These are phyloP conservation scores for Dalbergia cochinchinensis DNA, from an alignment of 306 rosid genomes.

Conservation along the genomic window DNA sequence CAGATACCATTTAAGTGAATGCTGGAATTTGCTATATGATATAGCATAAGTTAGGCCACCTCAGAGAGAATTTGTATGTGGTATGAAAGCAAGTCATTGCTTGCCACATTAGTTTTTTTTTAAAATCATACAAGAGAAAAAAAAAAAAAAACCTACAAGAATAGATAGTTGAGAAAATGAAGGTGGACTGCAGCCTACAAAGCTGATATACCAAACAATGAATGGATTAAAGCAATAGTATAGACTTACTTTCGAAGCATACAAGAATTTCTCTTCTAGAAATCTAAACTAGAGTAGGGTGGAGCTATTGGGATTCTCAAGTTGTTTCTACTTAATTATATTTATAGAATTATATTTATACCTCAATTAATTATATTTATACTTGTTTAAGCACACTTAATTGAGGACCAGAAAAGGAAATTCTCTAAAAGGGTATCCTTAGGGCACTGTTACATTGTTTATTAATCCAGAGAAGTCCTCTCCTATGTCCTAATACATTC, in stretches of 20 bases:
- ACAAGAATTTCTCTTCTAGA: too few species aligned
- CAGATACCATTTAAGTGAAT: constrained; percentile 13
- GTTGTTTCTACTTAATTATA: background rate
- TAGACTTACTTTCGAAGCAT: too few species aligned
- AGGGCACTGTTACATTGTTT: background rate
- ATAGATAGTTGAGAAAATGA: too few species aligned
- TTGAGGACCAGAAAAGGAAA: background rate
- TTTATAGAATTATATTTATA: too few species aligned
- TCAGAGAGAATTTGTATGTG: too few species aligned
- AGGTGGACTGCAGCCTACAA: too few species aligned
- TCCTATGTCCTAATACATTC: background rate
- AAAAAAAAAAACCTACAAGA: too few species aligned
- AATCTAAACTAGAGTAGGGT: background rate
- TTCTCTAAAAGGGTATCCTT: background rate
- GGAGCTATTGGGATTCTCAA: background rate
- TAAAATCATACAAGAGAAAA: too few species aligned
- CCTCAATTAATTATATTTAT: background rate
- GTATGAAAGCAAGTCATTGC: too few species aligned
- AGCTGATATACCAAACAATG: too few species aligned
- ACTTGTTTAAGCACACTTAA: background rate
- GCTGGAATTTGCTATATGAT: constrained; percentile 6
- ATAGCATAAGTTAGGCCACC: background rate
- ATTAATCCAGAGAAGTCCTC: background rate
- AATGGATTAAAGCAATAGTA: too few species aligned
- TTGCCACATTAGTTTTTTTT: too few species aligned